Evolutionary conservation across 345 rosid genomes (phyloP).

Genomic region (Limnanthes douglasii): DNA sequence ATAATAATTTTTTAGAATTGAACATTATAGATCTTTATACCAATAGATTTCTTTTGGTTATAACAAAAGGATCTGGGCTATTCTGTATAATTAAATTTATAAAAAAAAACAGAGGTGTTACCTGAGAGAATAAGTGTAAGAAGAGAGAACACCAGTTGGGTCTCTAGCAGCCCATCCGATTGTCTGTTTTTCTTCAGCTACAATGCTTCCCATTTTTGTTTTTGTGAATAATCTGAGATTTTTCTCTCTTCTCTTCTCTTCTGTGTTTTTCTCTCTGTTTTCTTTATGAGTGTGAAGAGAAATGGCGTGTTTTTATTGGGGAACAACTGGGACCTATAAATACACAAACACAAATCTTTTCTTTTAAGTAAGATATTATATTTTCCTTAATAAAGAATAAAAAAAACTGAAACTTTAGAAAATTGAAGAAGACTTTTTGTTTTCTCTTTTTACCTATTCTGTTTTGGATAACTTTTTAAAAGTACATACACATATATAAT

Average conservation of each 20-base stretch:
- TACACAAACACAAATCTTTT: too few species aligned
- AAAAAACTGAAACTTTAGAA: too few species aligned
- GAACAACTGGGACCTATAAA: too few species aligned
- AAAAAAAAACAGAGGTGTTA: conserved; percentile 4
- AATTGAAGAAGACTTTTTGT: too few species aligned
- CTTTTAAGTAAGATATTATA: too few species aligned
- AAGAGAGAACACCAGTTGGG: conserved; percentile 54
- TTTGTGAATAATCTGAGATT: too few species aligned
- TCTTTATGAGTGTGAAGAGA: too few species aligned
- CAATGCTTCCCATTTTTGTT: conserved; percentile 15
- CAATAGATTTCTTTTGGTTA: neutral
- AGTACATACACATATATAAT: too few species aligned
- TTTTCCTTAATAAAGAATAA: too few species aligned
- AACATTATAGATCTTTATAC: neutral
- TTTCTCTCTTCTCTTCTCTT: conserved; percentile 6
- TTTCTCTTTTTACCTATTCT: too few species aligned
- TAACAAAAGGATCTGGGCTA: neutral
- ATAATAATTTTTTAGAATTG: neutral
- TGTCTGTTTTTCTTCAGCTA: conserved; percentile 16
- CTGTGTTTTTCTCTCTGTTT: neutral
- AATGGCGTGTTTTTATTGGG: too few species aligned
- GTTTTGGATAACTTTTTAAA: too few species aligned
- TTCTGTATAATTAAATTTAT: neutral
- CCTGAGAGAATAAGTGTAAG: conserved; percentile 55
- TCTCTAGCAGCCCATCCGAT: conserved; percentile 77